phyloP scores from a whole-genome alignment of 2,329 filamentous ascomycete species.

The Nakataea oryzae region DNA sequence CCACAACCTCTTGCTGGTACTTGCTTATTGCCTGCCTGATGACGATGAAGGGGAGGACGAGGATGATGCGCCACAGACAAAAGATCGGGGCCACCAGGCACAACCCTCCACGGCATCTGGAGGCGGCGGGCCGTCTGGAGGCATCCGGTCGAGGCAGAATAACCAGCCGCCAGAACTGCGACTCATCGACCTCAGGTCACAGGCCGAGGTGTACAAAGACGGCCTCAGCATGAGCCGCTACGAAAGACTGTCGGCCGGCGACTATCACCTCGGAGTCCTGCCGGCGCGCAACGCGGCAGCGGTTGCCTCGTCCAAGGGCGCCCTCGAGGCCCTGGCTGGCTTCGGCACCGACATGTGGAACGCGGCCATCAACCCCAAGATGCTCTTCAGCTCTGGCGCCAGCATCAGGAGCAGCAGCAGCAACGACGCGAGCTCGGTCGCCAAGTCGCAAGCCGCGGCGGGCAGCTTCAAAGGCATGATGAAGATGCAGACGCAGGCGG shows the following conservation, averaged over 20 bases:
- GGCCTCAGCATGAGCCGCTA: slow-evolving; percentile 77
- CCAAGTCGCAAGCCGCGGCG: slow-evolving; percentile 27
- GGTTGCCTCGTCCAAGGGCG: slow-evolving; percentile 56
- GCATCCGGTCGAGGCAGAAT: slow-evolving; percentile 61
- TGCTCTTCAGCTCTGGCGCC: slow-evolving; percentile 77
- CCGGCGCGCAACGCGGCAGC: slow-evolving; percentile 62
- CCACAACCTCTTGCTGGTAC: slow-evolving; percentile 77
- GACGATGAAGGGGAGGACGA: slow-evolving; percentile 42
- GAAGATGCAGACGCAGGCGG: slow-evolving; percentile 19
- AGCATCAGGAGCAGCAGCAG: slow-evolving; percentile 59
- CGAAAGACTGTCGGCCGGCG: slow-evolving; percentile 73
- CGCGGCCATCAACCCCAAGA: slow-evolving; percentile 75
- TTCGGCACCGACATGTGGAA: slow-evolving; percentile 77
- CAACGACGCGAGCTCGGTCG: slow-evolving; percentile 46
- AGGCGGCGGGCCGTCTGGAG: slow-evolving; percentile 50
- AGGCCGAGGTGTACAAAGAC: slow-evolving; percentile 81
- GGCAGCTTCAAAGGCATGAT: slow-evolving; percentile 22
- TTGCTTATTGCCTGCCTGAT: slow-evolving; percentile 77
- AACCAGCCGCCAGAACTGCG: slow-evolving; percentile 81
- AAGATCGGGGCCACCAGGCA: slow-evolving; percentile 26
- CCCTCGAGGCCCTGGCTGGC: slow-evolving; percentile 65
- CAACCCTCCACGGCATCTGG: slow-evolving; percentile 34
- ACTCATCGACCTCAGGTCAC: slow-evolving; percentile 78
- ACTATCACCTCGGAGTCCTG: slow-evolving; percentile 83
- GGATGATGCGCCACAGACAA: slow-evolving; percentile 2